Percentiles rank a stretch among this genome's conserved stretches.
Conservation (phyloP, 2,329 filamentous ascomycete species). For the Paracorniculantispora psalliotae region DNA sequence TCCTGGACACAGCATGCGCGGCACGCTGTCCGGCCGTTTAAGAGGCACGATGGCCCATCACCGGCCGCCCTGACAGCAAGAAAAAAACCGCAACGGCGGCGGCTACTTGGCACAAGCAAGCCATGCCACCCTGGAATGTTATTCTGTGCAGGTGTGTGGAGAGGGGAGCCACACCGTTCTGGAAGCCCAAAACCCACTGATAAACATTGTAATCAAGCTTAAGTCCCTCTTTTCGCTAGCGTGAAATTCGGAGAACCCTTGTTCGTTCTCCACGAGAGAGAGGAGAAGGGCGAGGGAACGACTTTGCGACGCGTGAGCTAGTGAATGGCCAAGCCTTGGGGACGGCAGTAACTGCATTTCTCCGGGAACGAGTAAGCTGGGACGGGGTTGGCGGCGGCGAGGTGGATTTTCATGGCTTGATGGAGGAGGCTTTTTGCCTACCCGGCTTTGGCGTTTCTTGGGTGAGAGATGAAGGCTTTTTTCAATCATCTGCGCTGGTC, state of each 20-base stretch:
- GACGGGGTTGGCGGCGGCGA: constrained; percentile 11
- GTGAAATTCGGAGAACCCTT: not conserved
- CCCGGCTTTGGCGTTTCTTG: not conserved
- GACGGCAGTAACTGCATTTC: no score
- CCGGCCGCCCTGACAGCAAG: no score
- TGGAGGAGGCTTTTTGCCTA: no score
- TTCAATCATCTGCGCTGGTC: not conserved
- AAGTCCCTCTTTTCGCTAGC: not conserved
- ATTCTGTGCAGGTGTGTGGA: not conserved
- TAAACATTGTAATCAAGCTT: constrained; percentile 3
- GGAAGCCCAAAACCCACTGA: constrained; percentile 4
- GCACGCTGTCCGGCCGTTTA: no score
- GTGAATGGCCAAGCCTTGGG: no score
- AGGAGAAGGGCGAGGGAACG: not conserved
- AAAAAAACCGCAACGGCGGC: not conserved
- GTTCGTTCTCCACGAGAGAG: not conserved
- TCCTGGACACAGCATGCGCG: not conserved
- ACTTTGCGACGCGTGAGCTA: no score
- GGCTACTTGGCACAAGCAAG: not conserved
- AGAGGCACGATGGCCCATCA: no score
- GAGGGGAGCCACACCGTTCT: not conserved
- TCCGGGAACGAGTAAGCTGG: not conserved
- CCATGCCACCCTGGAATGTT: not conserved
- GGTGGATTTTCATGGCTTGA: constrained; percentile 18
- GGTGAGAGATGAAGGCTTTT: not conserved